A percentile compares a stretch with the other conserved stretches of the same genome.
phyloP scores from a whole-genome alignment of 495 filamentous ascomycete genomes.

The Neurospora sublineolata region DNA sequence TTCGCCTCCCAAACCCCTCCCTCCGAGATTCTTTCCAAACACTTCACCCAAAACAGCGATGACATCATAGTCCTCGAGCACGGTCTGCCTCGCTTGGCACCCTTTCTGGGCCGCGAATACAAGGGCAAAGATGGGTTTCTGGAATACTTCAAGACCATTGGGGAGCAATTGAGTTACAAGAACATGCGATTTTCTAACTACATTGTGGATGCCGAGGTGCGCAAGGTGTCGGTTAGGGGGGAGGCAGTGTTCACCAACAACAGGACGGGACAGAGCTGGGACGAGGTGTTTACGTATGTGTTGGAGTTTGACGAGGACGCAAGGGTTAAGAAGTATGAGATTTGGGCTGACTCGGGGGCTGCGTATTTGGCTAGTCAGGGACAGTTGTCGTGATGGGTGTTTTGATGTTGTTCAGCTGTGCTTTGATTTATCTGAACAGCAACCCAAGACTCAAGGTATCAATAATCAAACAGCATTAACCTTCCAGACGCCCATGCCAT shows the following conservation, averaged over 20 bases:
- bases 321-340: constrained; percentile 41
- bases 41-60: constrained; percentile 37
- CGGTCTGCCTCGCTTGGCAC: constrained; percentile 38
- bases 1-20: constrained; percentile 28
- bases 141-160: constrained; percentile 38
- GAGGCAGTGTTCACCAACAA: constrained; percentile 39
- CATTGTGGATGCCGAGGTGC: constrained; percentile 34
- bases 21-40: constrained; percentile 26
- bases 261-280: constrained; percentile 41
- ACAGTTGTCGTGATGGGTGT: constrained; percentile 19
- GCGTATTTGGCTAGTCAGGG: constrained; percentile 47
- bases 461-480: not conserved
- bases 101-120: constrained; percentile 48
- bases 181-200: constrained; percentile 43
- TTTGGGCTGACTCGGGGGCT: constrained; percentile 57
- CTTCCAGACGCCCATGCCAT: not conserved
- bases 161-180: constrained; percentile 28
- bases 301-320: constrained; percentile 33
- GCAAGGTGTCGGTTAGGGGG: constrained; percentile 39
- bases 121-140: constrained; percentile 34
- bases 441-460: not conserved
- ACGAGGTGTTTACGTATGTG: constrained; percentile 48
- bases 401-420: not conserved
- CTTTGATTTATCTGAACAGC: not conserved
- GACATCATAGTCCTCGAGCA: constrained; percentile 40